Percentiles rank a stretch among this genome's conserved stretches.
Evolutionary conservation across 2,329 filamentous ascomycete genomes (phyloP).

Genomic region (Coccinonectria pachysandricola): DNA sequence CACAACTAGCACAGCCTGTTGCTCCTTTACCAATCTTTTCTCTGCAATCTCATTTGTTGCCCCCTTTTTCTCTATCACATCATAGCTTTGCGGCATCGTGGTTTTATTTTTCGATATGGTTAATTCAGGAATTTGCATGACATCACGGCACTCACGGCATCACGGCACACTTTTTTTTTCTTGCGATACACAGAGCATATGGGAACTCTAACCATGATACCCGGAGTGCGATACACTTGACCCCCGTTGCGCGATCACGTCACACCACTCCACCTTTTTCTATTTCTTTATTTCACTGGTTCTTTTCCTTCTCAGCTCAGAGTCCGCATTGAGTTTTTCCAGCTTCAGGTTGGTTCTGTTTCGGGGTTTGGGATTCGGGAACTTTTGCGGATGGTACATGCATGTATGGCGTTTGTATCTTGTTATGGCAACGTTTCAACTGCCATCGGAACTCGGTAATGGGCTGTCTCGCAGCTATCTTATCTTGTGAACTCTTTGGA

Average conservation of each 20-base stretch:
- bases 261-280: constrained; percentile 28
- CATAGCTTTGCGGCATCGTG: constrained; percentile 3
- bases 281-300: constrained; percentile 9
- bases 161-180: constrained; percentile 22
- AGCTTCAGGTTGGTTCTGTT: too few relatives aligned
- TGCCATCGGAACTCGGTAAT: too few relatives aligned
- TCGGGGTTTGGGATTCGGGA: too few relatives aligned
- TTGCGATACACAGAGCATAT: constrained; percentile 26
- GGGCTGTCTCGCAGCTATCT: neutral
- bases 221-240: constrained; percentile 29
- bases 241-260: constrained; percentile 21
- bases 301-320: constrained; percentile 3
- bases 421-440: constrained; percentile 13
- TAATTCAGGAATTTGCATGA: constrained; percentile 9
- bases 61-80: constrained; percentile 4
- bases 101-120: constrained; percentile 5
- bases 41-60: constrained; percentile 5
- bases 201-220: constrained; percentile 28
- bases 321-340: too few relatives aligned
- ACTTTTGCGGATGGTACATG: constrained; percentile 15
- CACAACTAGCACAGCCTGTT: too few relatives aligned
- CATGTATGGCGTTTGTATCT: constrained; percentile 22
- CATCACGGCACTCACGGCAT: constrained; percentile 17
- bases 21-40: too few relatives aligned
- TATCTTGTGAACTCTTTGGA: constrained; percentile 1